A percentile compares a stretch with the other conserved stretches of the same genome.
Conservation (phyloP, 2,329 filamentous ascomycete genomes). For the Hymenoscyphus albidus region DNA sequence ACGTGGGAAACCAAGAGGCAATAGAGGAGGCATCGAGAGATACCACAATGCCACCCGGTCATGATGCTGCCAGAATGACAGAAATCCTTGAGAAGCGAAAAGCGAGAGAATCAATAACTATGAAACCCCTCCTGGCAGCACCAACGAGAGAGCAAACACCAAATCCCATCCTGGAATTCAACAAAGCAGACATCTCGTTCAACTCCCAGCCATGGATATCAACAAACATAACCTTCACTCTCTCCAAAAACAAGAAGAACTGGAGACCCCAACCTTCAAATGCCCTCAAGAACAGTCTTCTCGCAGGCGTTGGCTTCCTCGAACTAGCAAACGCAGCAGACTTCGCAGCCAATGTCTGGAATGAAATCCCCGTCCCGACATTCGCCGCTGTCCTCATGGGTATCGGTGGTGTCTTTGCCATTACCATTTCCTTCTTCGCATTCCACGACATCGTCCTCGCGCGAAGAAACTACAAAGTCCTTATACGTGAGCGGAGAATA, state of each 20-base stretch:
- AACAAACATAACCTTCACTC: not conserved
- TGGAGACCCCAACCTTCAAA: not conserved
- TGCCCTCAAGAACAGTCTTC: slow-evolving; percentile 32
- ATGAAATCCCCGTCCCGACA: slow-evolving; percentile 46
- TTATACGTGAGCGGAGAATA: slow-evolving; percentile 40
- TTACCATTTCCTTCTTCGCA: slow-evolving; percentile 44
- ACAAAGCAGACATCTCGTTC: not conserved
- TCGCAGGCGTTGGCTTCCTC: slow-evolving; percentile 45
- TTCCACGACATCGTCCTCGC: slow-evolving; percentile 43
- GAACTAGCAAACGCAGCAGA: slow-evolving; percentile 54
- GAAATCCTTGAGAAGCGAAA: not conserved
- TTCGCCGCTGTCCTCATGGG: slow-evolving; percentile 50
- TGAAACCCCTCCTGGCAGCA: not conserved
- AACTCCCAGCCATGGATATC: not conserved
- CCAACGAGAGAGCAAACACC: not conserved
- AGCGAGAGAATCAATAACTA: not conserved
- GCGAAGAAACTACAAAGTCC: slow-evolving; percentile 44
- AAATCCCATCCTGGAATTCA: not conserved
- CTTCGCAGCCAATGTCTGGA: slow-evolving; percentile 57
- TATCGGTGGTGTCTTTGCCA: slow-evolving; percentile 46
- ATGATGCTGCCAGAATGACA: not conserved
- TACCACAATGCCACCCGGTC: not conserved
- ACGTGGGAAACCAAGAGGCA: not conserved
- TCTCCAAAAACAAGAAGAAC: slow-evolving; percentile 1
- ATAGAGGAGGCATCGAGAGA: not conserved